phyloP scores from a whole-genome alignment of 2,329 filamentous ascomycete genomes.

The Fusarium oligoseptatum region DNA sequence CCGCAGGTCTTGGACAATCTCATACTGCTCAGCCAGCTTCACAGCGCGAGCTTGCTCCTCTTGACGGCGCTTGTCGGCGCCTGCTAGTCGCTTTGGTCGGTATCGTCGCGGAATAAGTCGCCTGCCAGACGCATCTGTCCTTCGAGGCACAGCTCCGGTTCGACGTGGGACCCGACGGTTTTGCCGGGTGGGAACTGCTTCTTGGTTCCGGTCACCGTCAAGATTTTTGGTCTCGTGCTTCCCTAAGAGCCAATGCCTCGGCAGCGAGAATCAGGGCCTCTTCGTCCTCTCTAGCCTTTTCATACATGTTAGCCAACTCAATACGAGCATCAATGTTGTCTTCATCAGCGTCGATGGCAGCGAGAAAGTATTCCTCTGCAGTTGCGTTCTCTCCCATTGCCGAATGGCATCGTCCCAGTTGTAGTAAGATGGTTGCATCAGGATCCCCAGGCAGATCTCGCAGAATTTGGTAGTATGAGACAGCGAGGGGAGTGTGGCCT shows the following conservation, averaged over 20 bases:
- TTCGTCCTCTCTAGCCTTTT: conserved; percentile 78
- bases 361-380: conserved; percentile 83
- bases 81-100: conserved; percentile 61
- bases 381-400: conserved; percentile 72
- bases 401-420: conserved; percentile 77
- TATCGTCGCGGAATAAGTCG: conserved; percentile 56
- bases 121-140: conserved; percentile 27
- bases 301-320: conserved; percentile 87
- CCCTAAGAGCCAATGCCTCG: conserved; percentile 77
- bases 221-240: conserved; percentile 54
- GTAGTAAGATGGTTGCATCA: conserved; percentile 66
- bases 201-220: conserved; percentile 9
- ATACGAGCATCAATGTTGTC: conserved; percentile 82
- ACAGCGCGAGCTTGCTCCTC: conserved; percentile 59
- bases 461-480: conserved; percentile 70
- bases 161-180: conserved; percentile 28
- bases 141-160: conserved; percentile 19
- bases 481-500: conserved; percentile 55
- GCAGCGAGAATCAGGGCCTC: conserved; percentile 83
- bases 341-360: conserved; percentile 78
- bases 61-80: conserved; percentile 58
- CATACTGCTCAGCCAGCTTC: conserved; percentile 58
- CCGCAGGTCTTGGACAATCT: conserved; percentile 58
- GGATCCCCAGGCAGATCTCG: conserved; percentile 61
- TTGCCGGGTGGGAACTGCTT: conserved; percentile 9